Base-by-base conservation (phyloP, 495 filamentous ascomycete genomes). In the Tetracladium setigerum region DNA sequence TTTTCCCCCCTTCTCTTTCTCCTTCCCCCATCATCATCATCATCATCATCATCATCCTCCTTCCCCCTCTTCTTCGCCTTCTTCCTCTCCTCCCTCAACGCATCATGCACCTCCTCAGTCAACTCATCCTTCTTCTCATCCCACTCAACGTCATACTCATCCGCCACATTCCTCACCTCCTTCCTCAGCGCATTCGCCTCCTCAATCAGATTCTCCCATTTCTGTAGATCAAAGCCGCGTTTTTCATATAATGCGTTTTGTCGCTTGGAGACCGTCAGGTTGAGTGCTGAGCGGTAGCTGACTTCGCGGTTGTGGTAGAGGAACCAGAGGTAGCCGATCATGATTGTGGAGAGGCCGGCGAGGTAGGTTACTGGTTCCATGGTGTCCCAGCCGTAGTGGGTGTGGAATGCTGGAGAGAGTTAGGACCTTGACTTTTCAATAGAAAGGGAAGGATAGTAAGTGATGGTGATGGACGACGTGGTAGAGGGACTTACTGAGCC, bases 101-200 rank as follows among this genome's bases (percentile, higher is more conserved):
- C 79, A 46, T 86, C 72, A 42, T 74, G 82, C 2, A 94, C 87
- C 27, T 70, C 74, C 56, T 87, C 78, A 34, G 82, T 79, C n/a
- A 79, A 77, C 37, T 89, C 82, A 62, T 95, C 87, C 41, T 69
- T 68, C 39, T 66, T 73, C 67, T 96, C 90, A 65, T 97, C 78
- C 90, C 89, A 96, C 16, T 89, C 87, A n/a, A 87, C 87, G 57
- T 92, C 89, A 65, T 95, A 95, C 61, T 95, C 87, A 18, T 81
- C 77, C 0, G 91, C 88, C 33, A 95, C 81, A 5, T 66, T 72
- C 62, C 82, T 84, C 49, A 96, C 89, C 65, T 96, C 91, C 53
- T 71, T 76, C 17, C 91, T 62, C 47, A 96, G 62, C 22, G 77
- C 65, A 58, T 95, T 96, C 0, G 79, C 87, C 41, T 92, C 86